A percentile compares a stretch with the other conserved stretches of the same genome.
phyloP scores from a whole-genome alignment of 805 yeast genomes.

The Metschnikowia lochheadii region DNA sequence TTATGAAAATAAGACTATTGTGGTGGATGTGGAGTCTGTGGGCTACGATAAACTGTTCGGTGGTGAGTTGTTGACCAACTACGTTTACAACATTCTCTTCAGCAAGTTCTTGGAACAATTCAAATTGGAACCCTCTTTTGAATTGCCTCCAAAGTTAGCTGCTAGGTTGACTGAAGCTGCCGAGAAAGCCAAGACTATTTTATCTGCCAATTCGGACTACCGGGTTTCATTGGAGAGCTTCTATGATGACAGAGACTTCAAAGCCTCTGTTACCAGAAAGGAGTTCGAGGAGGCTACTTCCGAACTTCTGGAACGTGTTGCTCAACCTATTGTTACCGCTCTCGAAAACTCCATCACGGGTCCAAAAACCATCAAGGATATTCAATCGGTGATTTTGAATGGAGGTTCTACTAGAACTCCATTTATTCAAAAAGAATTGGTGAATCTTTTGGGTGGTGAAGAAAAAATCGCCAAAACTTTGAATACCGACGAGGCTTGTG shows the following conservation, averaged over 20 bases:
- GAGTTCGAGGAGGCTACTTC: slow-evolving; percentile 65
- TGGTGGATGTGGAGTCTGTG: slow-evolving; percentile 64
- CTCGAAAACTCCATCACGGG: slow-evolving; percentile 34
- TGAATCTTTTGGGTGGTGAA: slow-evolving; percentile 48
- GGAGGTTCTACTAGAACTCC: slow-evolving; percentile 96
- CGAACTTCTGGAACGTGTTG: slow-evolving; percentile 43
- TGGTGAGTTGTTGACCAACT: slow-evolving; percentile 69
- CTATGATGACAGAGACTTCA: slow-evolving; percentile 70
- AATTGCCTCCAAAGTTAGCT: slow-evolving; percentile 54
- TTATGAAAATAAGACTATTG: slow-evolving; percentile 36
- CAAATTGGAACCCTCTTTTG: slow-evolving; percentile 34
- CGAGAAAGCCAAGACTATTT: slow-evolving; percentile 80
- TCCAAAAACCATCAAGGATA: slow-evolving; percentile 24
- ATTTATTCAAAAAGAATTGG: slow-evolving; percentile 63
- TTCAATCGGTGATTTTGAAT: slow-evolving; percentile 68
- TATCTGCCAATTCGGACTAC: slow-evolving; percentile 86
- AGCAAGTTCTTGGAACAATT: slow-evolving; percentile 50
- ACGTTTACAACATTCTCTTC: slow-evolving; percentile 57
- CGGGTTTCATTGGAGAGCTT: slow-evolving; percentile 73
- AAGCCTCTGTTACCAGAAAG: slow-evolving; percentile 60
- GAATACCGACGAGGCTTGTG: slow-evolving; percentile 94
- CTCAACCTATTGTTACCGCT: slow-evolving; percentile 53
- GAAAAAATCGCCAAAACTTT: slow-evolving; percentile 72
- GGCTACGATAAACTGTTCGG: slow-evolving; percentile 68
- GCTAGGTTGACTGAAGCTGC: slow-evolving; percentile 76